Percentiles rank a stretch among this genome's conserved stretches.
Conservation (phyloP, 2,329 filamentous ascomycete species). For the Thelonectria blattea region DNA sequence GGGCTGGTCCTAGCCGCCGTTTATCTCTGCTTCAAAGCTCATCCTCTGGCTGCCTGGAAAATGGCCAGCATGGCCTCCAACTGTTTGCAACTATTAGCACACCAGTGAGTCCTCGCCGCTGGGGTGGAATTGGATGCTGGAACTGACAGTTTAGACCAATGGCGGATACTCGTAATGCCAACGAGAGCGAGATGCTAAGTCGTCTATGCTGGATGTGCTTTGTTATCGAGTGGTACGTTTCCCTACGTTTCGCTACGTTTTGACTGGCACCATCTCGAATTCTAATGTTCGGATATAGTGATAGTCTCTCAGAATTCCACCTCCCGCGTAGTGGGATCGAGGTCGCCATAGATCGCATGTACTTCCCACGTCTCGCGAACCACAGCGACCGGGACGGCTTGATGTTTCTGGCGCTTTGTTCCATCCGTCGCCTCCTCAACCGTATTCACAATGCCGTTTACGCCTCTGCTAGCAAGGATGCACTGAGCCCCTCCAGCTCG, state of each 20-base stretch:
- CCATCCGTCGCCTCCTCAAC: slow-evolving; percentile 32
- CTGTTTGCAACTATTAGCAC: slow-evolving; percentile 25
- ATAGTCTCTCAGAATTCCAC: slow-evolving; percentile 10
- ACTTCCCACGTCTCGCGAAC: slow-evolving; percentile 3
- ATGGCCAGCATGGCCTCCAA: slow-evolving; percentile 31
- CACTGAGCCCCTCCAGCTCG: background rate
- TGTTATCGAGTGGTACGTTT: slow-evolving; percentile 33
- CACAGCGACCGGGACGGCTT: slow-evolving; percentile 2
- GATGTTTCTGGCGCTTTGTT: slow-evolving; percentile 28
- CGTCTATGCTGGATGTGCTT: slow-evolving; percentile 37
- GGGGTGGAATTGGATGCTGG: background rate
- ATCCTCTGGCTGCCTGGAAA: slow-evolving; percentile 30
- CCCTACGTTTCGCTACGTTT: background rate
- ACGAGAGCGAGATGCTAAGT: slow-evolving; percentile 20
- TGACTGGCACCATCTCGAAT: background rate
- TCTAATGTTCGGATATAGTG: background rate
- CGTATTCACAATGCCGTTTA: slow-evolving; percentile 35
- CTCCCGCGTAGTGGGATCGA: slow-evolving; percentile 12
- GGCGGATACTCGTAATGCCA: background rate
- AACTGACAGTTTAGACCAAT: slow-evolving; percentile 6
- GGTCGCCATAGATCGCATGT: slow-evolving; percentile 12
- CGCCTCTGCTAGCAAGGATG: background rate
- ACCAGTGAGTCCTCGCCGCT: background rate
- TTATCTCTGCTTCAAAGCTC: slow-evolving; percentile 26
- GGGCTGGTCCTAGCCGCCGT: slow-evolving; percentile 25